phyloP scores from a whole-genome alignment of 2,329 filamentous ascomycete species.

The Phaeosphaeriaceae sp. region DNA sequence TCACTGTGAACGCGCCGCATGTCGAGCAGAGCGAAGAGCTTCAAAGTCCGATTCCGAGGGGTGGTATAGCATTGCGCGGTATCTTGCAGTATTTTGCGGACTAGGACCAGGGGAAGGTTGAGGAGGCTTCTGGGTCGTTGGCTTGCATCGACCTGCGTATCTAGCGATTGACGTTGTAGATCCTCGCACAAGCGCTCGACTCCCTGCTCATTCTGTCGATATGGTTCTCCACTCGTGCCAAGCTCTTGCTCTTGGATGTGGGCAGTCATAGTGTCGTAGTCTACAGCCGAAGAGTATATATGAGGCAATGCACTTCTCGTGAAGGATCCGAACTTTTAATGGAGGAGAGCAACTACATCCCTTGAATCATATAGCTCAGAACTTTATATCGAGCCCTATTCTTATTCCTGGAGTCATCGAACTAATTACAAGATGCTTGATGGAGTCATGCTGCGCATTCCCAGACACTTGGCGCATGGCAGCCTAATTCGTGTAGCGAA shows the following conservation, averaged over 20 bases:
- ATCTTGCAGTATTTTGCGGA: slow-evolving; percentile 6
- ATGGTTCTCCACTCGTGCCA: not conserved
- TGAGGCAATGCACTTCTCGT: too few relatives aligned
- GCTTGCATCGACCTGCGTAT: not conserved
- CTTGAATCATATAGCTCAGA: not conserved
- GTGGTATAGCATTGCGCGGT: not conserved
- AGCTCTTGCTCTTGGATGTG: not conserved
- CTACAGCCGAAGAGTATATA: too few relatives aligned
- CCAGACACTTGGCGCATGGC: not conserved
- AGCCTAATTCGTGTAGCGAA: not conserved
- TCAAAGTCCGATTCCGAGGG: not conserved
- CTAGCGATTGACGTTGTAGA: not conserved
- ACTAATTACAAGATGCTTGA: not conserved
- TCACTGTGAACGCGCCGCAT: not conserved
- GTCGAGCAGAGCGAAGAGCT: not conserved
- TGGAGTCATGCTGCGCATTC: too few relatives aligned
- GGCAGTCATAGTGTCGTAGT: not conserved
- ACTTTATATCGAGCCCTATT: not conserved
- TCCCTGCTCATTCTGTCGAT: not conserved
- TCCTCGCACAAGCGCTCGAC: not conserved
- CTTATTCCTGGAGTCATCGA: not conserved
- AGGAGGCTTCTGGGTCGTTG: not conserved
- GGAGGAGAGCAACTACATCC: too few relatives aligned
- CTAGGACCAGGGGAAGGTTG: slow-evolving; percentile 8
- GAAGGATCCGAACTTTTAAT: too few relatives aligned